Percentiles rank a stretch among this genome's conserved stretches.
phyloP scores from a whole-genome alignment of 176 grass and related monocot species.

The Carex parvula region DNA sequence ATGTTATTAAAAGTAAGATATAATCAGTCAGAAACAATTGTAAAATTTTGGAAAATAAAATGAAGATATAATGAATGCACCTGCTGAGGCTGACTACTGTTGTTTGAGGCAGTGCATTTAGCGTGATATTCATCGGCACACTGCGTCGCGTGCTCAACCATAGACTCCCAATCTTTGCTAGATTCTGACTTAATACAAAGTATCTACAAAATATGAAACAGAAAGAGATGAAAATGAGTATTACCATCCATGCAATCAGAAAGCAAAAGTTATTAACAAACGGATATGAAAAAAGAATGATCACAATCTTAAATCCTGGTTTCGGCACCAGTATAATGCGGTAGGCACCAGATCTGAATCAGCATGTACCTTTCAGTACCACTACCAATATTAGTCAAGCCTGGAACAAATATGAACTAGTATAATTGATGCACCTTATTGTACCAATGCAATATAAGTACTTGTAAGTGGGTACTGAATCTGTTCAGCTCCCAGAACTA shows the following conservation, averaged over 20 bases:
- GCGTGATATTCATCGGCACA: background rate
- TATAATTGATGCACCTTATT: background rate
- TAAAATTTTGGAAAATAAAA: background rate
- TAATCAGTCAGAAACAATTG: background rate
- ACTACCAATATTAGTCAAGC: background rate
- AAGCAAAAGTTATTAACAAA: too few relatives aligned
- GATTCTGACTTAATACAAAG: conserved; percentile 1
- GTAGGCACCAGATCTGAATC: background rate
- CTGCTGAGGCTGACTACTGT: background rate
- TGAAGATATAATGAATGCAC: background rate
- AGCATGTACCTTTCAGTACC: background rate
- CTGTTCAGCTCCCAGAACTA: too few relatives aligned
- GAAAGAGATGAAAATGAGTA: background rate
- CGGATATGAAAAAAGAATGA: background rate
- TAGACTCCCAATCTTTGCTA: background rate
- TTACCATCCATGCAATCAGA: too few relatives aligned
- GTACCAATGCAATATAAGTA: too few relatives aligned
- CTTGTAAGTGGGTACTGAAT: too few relatives aligned
- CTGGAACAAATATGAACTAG: background rate
- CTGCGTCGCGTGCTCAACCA: background rate
- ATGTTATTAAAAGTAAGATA: background rate
- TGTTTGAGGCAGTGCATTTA: background rate
- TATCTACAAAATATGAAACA: background rate
- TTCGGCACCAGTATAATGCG: background rate
- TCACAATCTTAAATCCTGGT: too few relatives aligned